Evolutionary conservation across 169 alveolate species (phyloP).

Genomic region (Eimeria falciformis): DNA sequence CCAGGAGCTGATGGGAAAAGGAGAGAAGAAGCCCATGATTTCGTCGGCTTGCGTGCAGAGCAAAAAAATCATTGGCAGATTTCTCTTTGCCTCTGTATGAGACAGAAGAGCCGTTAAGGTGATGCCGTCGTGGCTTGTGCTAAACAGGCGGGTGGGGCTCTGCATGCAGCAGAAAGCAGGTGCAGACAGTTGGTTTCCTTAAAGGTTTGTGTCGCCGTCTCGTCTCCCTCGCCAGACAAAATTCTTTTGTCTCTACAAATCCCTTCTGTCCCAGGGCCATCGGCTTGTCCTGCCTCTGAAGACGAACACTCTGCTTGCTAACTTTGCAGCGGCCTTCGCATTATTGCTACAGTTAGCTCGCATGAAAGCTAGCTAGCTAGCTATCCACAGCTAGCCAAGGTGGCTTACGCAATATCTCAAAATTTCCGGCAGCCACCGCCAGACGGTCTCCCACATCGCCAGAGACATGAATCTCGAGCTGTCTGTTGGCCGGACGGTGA

Average conservation of each 20-base stretch:
- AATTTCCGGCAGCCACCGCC: conserved; percentile 60
- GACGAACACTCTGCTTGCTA: no score
- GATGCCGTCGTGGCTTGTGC: conserved; percentile 59
- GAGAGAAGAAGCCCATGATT: conserved; percentile 45
- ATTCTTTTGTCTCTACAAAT: no score
- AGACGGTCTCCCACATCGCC: conserved; percentile 41
- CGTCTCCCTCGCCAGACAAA: background rate
- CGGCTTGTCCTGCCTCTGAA: no score
- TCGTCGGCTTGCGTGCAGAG: conserved; percentile 24
- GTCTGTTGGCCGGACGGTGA: conserved; percentile 41
- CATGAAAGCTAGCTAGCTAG: background rate
- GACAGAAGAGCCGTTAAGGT: conserved; percentile 29
- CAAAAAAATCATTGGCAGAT: background rate
- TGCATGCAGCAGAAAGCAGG: background rate
- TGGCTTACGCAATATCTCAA: conserved; percentile 41
- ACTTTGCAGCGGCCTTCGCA: no score
- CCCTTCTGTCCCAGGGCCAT: no score
- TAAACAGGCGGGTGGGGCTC: conserved; percentile 37
- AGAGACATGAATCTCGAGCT: conserved; percentile 28
- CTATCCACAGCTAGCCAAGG: no score
- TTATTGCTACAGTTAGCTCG: no score
- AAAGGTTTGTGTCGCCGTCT: no score
- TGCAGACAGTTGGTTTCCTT: no score
- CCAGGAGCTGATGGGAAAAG: background rate
- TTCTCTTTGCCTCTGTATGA: no score